These are phyloP conservation scores for Pseudocercospora fijiensis DNA, from an alignment of 2,329 filamentous ascomycete species.

Conservation along the genomic window DNA sequence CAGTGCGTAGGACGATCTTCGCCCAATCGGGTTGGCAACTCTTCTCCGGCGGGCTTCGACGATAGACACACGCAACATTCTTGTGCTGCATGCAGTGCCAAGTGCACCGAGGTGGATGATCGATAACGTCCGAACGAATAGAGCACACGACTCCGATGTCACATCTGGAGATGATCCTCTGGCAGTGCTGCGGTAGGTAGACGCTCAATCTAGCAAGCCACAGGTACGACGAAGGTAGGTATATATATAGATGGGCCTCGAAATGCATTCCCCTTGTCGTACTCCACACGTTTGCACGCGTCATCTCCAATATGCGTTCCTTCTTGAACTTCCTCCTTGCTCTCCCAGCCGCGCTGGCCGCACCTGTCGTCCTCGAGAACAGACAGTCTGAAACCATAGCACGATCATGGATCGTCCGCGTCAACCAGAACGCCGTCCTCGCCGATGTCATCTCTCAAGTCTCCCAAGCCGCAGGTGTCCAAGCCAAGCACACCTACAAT, in stretches of 20 bases:
- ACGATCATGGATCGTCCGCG: conserved; percentile 27
- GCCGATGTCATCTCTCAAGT: conserved; percentile 23
- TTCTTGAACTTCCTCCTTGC: conserved; percentile 26
- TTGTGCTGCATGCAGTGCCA: conserved; percentile 20
- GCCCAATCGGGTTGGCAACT: background rate
- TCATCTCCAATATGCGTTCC: conserved; percentile 21
- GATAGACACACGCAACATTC: conserved; percentile 5
- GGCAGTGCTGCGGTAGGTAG: background rate
- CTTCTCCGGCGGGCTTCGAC: conserved; percentile 4
- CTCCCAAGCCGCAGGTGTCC: conserved; percentile 16
- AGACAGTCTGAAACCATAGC: conserved; percentile 23
- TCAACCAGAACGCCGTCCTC: conserved; percentile 23
- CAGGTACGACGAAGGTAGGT: background rate
- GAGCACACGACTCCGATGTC: conserved; percentile 5
- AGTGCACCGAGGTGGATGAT: conserved; percentile 5
- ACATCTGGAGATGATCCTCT: background rate
- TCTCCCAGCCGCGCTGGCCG: conserved; percentile 27
- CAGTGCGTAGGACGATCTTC: background rate
- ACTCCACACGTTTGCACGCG: background rate
- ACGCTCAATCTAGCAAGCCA: background rate
- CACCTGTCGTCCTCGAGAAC: conserved; percentile 24
- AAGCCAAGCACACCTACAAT: conserved; percentile 38
- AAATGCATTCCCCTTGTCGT: background rate
- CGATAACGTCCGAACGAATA: conserved; percentile 3
- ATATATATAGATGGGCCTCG: conserved; percentile 17